phyloP scores from a whole-genome alignment of 2,329 filamentous ascomycete genomes.

The Colletotrichum gloeosporioides region DNA sequence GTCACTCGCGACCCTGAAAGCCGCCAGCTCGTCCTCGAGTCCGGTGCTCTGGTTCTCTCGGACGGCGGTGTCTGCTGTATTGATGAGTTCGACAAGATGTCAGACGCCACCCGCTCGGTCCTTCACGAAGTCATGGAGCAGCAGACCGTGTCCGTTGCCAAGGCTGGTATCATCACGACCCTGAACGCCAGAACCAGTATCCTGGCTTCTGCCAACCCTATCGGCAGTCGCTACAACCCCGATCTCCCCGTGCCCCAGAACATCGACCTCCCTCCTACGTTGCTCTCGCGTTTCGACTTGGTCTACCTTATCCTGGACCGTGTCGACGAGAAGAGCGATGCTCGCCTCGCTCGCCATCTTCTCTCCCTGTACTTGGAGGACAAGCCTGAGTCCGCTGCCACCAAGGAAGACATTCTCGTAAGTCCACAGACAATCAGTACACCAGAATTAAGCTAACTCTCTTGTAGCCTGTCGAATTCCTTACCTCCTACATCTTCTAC shows the following conservation, averaged over 20 bases:
- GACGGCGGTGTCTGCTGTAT: slow-evolving; percentile 87
- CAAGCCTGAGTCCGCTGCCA: slow-evolving; percentile 81
- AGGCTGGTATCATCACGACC: slow-evolving; percentile 95
- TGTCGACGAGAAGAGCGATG: slow-evolving; percentile 88
- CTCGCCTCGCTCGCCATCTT: slow-evolving; percentile 87
- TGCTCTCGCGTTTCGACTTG: slow-evolving; percentile 94
- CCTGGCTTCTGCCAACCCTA: slow-evolving; percentile 95
- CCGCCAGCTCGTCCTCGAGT: slow-evolving; percentile 80
- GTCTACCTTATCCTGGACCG: slow-evolving; percentile 97
- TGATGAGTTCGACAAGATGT: slow-evolving; percentile 89
- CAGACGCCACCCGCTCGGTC: slow-evolving; percentile 77
- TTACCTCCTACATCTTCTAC: slow-evolving; percentile 97
- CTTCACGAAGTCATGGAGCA: slow-evolving; percentile 91
- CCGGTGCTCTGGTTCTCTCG: slow-evolving; percentile 78
- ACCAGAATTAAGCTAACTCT: slow-evolving; percentile 28
- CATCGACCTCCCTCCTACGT: slow-evolving; percentile 93
- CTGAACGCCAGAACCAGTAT: slow-evolving; percentile 96
- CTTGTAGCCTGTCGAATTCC: slow-evolving; percentile 83
- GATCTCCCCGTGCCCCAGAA: slow-evolving; percentile 96
- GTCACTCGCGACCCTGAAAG: slow-evolving; percentile 83
- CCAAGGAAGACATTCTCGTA: slow-evolving; percentile 79
- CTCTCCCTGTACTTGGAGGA: slow-evolving; percentile 98
- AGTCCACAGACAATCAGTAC: slow-evolving; percentile 37
- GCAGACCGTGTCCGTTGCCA: slow-evolving; percentile 84
- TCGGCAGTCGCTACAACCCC: slow-evolving; percentile 96